Evolutionary conservation across 495 filamentous ascomycete species (phyloP).

Genomic region (Podospora fimiseda): DNA sequence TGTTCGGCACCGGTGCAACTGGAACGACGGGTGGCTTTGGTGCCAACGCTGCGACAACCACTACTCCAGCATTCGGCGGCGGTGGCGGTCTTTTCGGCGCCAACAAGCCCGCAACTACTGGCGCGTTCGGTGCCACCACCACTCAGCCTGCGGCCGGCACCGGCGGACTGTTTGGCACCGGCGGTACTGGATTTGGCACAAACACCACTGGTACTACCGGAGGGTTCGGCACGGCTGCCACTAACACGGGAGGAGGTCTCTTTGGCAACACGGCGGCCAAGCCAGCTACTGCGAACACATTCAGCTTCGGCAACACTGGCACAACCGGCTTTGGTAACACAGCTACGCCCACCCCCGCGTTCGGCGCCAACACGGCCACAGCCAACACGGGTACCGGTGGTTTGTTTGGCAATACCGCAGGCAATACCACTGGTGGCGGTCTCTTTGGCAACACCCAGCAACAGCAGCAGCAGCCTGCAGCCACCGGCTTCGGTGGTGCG

Average conservation of each 20-base stretch:
- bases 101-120: conserved; percentile 30
- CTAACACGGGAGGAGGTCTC: conserved; percentile 36
- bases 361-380: conserved; percentile 26
- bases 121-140: conserved; percentile 28
- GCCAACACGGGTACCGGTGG: conserved; percentile 36
- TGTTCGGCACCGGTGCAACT: conserved; percentile 38
- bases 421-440: conserved; percentile 30
- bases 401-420: conserved; percentile 49
- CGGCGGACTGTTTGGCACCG: conserved; percentile 18
- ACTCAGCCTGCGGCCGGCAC: conserved; percentile 14
- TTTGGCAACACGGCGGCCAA: conserved; percentile 29
- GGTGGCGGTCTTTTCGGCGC: conserved; percentile 46
- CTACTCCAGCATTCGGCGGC: conserved; percentile 38
- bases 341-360: conserved; percentile 15
- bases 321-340: conserved; percentile 24
- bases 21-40: conserved; percentile 35
- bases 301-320: conserved; percentile 22
- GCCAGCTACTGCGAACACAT: conserved; percentile 23
- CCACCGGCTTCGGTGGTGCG: conserved; percentile 12
- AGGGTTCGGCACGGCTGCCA: conserved; percentile 30
- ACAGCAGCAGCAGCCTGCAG: conserved; percentile 16
- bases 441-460: conserved; percentile 44
- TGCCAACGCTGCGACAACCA: conserved; percentile 35
- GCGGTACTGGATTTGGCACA: conserved; percentile 28
- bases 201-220: conserved; percentile 23